Percentiles rank a stretch among this genome's conserved stretches.
Conservation (phyloP, 2,329 filamentous ascomycete genomes). For the Penicillium polonicum region DNA sequence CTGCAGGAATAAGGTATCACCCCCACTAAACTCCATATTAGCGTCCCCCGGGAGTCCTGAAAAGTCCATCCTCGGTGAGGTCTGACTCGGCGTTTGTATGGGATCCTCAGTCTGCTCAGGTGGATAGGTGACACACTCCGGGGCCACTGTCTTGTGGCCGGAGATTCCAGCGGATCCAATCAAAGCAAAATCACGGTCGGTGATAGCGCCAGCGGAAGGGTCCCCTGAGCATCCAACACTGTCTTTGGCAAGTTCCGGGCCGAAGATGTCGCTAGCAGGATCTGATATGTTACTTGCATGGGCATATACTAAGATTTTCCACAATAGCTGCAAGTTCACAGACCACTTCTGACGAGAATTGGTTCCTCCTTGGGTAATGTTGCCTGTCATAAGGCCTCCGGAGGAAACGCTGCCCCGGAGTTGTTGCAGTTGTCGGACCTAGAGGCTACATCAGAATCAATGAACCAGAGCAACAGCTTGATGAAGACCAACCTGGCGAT, state of each 20-base stretch:
- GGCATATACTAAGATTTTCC: constrained; percentile 41
- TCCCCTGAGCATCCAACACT: constrained; percentile 9
- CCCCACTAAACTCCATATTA: constrained; percentile 8
- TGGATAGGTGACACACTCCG: constrained; percentile 37
- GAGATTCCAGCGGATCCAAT: constrained; percentile 43
- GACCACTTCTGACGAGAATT: constrained; percentile 27
- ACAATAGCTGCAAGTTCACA: constrained; percentile 38
- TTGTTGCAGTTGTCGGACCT: constrained; percentile 28
- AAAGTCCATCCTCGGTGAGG: constrained; percentile 9
- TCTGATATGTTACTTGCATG: constrained; percentile 30
- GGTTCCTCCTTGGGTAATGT: not conserved
- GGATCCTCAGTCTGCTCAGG: constrained; percentile 29
- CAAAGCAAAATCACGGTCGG: constrained; percentile 36
- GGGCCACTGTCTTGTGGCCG: constrained; percentile 40
- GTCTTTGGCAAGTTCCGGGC: constrained; percentile 17
- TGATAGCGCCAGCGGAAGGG: constrained; percentile 12
- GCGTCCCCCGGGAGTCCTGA: constrained; percentile 4
- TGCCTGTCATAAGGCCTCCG: constrained; percentile 13
- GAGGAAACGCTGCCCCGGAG: constrained; percentile 37
- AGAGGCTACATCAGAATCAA: not conserved
- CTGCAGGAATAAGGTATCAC: constrained; percentile 35
- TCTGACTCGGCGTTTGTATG: constrained; percentile 5
- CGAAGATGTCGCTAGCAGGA: constrained; percentile 19
- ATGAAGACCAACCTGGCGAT: constrained; percentile 15
- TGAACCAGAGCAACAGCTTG: not conserved